Evolutionary conservation across 2,329 filamentous ascomycete genomes (phyloP), one percentile per base, ranked within the genome.

Genomic region (Colletotrichum kahawae): DNA sequence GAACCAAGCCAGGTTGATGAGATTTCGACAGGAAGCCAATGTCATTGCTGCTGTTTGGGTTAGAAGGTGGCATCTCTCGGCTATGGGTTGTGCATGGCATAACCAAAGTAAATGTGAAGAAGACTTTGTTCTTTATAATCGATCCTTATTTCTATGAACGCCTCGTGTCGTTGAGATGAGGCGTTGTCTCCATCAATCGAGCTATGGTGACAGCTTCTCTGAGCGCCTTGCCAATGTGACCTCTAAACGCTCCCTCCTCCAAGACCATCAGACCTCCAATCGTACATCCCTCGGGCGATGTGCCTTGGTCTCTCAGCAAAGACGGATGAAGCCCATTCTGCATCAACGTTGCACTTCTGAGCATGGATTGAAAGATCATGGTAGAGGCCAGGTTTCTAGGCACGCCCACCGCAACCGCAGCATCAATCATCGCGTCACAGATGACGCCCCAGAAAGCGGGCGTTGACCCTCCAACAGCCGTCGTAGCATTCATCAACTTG

Each of bases 341-440:
- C 48, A 92, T 82, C 54, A 92, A 86, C 69, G 86, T 87, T 0
- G 90, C 89, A 0, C 90, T 90, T 1, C 91, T 91, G 63, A 86
- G 84, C 88, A 92, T 91, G 2, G 88, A 89, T 81, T 92, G 91
- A 14, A 89, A 88, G 72, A 90, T 89, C 88, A 92, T 92, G 5
- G 87, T 81, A 75, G 90, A 88, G 0, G 91, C 91, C 77, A 89
- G 86, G 4, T 87, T 87, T 13, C 90, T 81, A 0, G 90, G 90
- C 18, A 93, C 79, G 0, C 91, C 91, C 82, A 92, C 91, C 0
- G 91, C 90, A 1, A 92, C 90, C 0, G 88, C 89, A 0, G 90
- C 91, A 74, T 92, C 90, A 4, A 90, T 89, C 69, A 92, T 84
- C 0, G 89, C 89, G 76, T 93, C 91, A 14, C 89, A 84, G 7